These are phyloP conservation scores for Bisporella sp. DNA, from an alignment of 2,329 filamentous ascomycete species.

Conservation along the genomic window DNA sequence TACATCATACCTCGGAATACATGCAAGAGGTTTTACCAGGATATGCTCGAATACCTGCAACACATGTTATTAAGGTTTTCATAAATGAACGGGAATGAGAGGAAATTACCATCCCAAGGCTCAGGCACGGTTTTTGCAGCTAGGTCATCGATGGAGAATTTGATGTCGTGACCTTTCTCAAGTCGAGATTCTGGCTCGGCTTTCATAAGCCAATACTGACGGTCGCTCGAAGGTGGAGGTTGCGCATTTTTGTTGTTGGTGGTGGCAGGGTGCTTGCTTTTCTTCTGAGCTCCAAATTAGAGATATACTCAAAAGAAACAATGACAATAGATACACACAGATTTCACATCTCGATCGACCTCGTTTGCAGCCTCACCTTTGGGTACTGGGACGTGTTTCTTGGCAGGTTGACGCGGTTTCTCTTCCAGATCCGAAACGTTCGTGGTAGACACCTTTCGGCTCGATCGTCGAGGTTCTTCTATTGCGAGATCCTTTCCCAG, in stretches of 20 bases:
- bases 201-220: conserved; percentile 74
- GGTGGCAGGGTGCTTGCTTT: conserved; percentile 3
- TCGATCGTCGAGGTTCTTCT: conserved; percentile 19
- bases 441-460: conserved; percentile 12
- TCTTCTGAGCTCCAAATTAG: background rate
- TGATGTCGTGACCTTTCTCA: conserved; percentile 82
- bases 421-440: conserved; percentile 5
- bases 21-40: conserved; percentile 30
- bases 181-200: conserved; percentile 81
- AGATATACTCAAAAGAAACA: too few species aligned
- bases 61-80: conserved; percentile 5
- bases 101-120: conserved; percentile 75
- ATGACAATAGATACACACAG: too few species aligned
- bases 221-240: conserved; percentile 10
- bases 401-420: conserved; percentile 4
- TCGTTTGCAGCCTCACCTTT: background rate
- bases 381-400: conserved; percentile 2
- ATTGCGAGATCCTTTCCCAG: conserved; percentile 2
- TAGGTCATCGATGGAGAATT: conserved; percentile 91
- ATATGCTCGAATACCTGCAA: conserved; percentile 42
- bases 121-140: conserved; percentile 67
- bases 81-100: background rate
- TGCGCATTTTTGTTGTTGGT: conserved; percentile 3
- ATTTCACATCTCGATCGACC: background rate
- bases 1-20: conserved; percentile 6